Conservation (phyloP, 2,329 filamentous ascomycete species). For the Teratosphaeria epicoccoides region DNA sequence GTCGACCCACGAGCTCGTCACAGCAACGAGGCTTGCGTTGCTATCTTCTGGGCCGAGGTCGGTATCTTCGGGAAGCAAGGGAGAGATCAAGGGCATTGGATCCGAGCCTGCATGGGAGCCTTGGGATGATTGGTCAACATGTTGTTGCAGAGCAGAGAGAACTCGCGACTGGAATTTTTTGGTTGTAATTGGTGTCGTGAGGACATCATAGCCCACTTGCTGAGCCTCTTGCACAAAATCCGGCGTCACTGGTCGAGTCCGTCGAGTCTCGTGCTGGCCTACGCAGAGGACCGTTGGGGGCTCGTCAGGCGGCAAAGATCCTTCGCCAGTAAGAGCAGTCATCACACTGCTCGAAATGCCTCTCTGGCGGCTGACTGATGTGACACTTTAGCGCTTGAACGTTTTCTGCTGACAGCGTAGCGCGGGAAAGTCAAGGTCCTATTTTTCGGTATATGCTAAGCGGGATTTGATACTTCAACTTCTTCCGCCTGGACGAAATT, state of each 20-base stretch:
- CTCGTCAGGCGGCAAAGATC: slow-evolving; percentile 18
- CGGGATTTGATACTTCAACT: background rate
- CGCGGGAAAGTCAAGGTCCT: no score
- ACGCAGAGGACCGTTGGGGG: slow-evolving; percentile 51
- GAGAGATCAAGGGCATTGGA: slow-evolving; percentile 40
- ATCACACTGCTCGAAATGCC: background rate
- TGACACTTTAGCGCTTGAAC: no score
- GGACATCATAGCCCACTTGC: slow-evolving; percentile 56
- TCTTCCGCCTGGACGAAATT: background rate
- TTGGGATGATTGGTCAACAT: slow-evolving; percentile 40
- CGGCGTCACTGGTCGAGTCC: slow-evolving; percentile 35
- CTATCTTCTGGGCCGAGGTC: slow-evolving; percentile 56
- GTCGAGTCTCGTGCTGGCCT: slow-evolving; percentile 61
- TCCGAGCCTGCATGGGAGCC: slow-evolving; percentile 28
- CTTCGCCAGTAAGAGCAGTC: background rate
- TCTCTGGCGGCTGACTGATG: background rate
- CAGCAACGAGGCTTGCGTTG: slow-evolving; percentile 62
- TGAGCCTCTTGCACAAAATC: slow-evolving; percentile 57
- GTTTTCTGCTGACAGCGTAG: no score
- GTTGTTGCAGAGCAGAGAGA: slow-evolving; percentile 48
- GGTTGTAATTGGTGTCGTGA: slow-evolving; percentile 70
- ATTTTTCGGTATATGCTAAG: background rate
- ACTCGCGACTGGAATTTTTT: slow-evolving; percentile 60
- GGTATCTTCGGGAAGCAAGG: slow-evolving; percentile 72
- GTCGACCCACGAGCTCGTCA: slow-evolving; percentile 88